Evolutionary conservation across 2,329 filamentous ascomycete species (phyloP).

Genomic region (Cylindrodendrum hubeiense): DNA sequence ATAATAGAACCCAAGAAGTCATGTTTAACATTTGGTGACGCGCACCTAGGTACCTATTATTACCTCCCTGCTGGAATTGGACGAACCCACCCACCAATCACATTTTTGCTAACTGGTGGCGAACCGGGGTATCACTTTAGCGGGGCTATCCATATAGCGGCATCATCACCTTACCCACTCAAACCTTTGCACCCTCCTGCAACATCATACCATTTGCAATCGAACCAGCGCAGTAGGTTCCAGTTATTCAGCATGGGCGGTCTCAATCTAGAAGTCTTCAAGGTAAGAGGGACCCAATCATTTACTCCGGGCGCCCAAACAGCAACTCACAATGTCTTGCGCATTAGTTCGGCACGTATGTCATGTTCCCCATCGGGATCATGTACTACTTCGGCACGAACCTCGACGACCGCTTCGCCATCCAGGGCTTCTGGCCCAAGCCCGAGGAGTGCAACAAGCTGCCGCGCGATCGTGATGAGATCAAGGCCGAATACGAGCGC

Average conservation of each 20-base stretch:
- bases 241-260: slow-evolving; percentile 70
- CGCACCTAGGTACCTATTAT: no score
- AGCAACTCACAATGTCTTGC: slow-evolving; percentile 15
- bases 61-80: background rate
- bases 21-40: background rate
- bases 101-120: slow-evolving; percentile 26
- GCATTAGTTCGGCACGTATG: slow-evolving; percentile 92
- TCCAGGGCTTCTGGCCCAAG: slow-evolving; percentile 94
- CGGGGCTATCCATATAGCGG: slow-evolving; percentile 38
- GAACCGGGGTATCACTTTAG: slow-evolving; percentile 32
- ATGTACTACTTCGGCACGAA: slow-evolving; percentile 99
- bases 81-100: slow-evolving; percentile 32
- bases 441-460: slow-evolving; percentile 81
- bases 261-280: slow-evolving; percentile 94
- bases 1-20: slow-evolving; percentile 9
- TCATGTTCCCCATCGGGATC: slow-evolving; percentile 98
- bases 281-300: slow-evolving; percentile 66
- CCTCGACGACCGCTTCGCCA: slow-evolving; percentile 89
- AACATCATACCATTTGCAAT: slow-evolving; percentile 26
- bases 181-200: slow-evolving; percentile 30
- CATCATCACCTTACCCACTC: slow-evolving; percentile 32
- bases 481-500: slow-evolving; percentile 82
- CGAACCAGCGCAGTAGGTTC: slow-evolving; percentile 7
- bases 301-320: background rate
- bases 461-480: slow-evolving; percentile 83